Conservation (phyloP, 73 alveolate genomes). For the Stentor coeruleus region DNA sequence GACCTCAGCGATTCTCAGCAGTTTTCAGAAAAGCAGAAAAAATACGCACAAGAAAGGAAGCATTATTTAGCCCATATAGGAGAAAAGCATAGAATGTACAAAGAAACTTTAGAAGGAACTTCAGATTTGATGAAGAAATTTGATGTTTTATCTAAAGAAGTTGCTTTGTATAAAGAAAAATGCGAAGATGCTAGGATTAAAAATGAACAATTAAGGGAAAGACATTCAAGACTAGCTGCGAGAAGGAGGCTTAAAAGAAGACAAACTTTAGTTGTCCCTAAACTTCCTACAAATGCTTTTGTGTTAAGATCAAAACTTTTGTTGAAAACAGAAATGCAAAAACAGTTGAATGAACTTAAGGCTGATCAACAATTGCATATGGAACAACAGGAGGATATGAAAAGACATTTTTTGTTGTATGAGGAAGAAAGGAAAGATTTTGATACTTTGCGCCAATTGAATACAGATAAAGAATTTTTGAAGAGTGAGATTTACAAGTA, state of each 20-base stretch:
- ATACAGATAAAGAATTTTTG: background rate
- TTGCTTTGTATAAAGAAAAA: background rate
- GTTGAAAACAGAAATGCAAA: background rate
- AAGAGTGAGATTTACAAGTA: background rate
- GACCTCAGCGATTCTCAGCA: background rate
- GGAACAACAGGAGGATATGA: background rate
- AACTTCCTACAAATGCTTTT: background rate
- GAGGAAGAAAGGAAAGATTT: background rate
- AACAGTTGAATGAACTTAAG: background rate
- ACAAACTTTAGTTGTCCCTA: background rate
- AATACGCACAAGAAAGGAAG: background rate
- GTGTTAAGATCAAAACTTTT: background rate
- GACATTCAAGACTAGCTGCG: background rate
- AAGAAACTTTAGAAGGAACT: background rate
- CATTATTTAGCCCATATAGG: background rate
- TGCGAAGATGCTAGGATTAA: background rate
- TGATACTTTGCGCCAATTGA: background rate
- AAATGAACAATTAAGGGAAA: background rate
- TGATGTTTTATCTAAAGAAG: background rate
- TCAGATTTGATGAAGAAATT: background rate
- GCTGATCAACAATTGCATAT: background rate
- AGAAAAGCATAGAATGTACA: background rate
- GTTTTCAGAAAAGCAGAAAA: background rate
- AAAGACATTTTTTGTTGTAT: too few species aligned
- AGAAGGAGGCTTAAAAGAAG: background rate